Evolutionary conservation across 192 early-diverging fungal species (phyloP).

Genomic region (Entomortierella lignicola): DNA sequence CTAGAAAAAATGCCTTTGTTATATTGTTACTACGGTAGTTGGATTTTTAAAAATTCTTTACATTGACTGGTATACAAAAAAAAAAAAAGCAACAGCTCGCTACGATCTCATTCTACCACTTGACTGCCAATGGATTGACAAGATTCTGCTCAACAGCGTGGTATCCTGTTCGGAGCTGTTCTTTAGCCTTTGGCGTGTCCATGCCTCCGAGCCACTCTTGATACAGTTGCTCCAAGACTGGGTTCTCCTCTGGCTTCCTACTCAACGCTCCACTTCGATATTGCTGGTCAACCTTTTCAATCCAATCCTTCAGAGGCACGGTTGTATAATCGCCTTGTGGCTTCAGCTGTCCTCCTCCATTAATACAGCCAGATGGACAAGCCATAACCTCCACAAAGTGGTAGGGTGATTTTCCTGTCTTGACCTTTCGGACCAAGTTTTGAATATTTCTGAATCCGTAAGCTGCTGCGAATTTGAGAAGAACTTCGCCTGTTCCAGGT

Average conservation of each 20-base stretch:
- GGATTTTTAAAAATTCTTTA: no score
- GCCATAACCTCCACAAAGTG: conserved; percentile 98
- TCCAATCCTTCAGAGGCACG: conserved; percentile 80
- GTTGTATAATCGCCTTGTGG: conserved; percentile 55
- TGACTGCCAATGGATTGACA: conserved; percentile 81
- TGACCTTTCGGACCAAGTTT: conserved; percentile 97
- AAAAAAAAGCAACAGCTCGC: no score
- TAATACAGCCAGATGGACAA: conserved; percentile 96
- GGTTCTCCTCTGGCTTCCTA: conserved; percentile 75
- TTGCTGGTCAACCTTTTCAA: conserved; percentile 71
- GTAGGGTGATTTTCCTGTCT: conserved; percentile 77
- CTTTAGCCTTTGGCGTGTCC: conserved; percentile 67
- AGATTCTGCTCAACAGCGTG: conserved; percentile 82
- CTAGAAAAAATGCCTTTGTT: no score
- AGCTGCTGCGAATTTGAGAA: conserved; percentile 85
- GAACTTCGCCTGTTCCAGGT: conserved; percentile 51
- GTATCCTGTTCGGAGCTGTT: conserved; percentile 86
- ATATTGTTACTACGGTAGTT: no score
- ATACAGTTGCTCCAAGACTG: conserved; percentile 70
- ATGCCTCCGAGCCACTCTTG: conserved; percentile 87
- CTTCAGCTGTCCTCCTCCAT: conserved; percentile 96
- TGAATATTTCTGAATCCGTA: conserved; percentile 99
- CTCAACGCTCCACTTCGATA: conserved; percentile 67
- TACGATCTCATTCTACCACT: conserved; percentile 85
- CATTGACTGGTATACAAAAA: no score